These are phyloP conservation scores for Phylloporus sp. DNA, from an alignment of 768 basidiomycete species.

Conservation along the genomic window DNA sequence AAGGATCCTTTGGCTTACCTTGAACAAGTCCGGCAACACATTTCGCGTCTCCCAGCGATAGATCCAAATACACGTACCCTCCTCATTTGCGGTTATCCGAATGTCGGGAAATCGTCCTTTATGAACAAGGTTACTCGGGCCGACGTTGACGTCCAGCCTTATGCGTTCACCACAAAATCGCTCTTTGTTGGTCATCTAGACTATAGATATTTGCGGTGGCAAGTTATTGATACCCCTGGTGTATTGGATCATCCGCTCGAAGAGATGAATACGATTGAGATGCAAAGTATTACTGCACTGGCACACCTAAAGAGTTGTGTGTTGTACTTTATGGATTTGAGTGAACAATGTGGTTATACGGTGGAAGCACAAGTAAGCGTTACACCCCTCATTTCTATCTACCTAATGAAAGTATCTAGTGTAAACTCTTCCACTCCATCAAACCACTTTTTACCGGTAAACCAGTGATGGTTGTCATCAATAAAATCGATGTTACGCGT, in stretches of 20 bases:
- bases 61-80: slow-evolving; percentile 98
- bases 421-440: slow-evolving; percentile 98
- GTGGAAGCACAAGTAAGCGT: slow-evolving; percentile 86
- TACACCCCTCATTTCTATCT: neutral
- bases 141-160: slow-evolving; percentile 98
- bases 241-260: slow-evolving; percentile 97
- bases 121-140: slow-evolving; percentile 99
- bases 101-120: slow-evolving; percentile 98
- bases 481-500: slow-evolving; percentile 94
- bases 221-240: slow-evolving; percentile 99
- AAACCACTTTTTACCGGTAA: slow-evolving; percentile 95
- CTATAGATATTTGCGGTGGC: slow-evolving; percentile 99
- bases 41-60: slow-evolving; percentile 96
- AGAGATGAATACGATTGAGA: slow-evolving; percentile 99
- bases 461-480: slow-evolving; percentile 91
- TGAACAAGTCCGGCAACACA: slow-evolving; percentile 98
- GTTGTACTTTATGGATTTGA: slow-evolving; percentile 98
- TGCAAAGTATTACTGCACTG: slow-evolving; percentile 98
- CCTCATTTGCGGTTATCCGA: slow-evolving; percentile 97
- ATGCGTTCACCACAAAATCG: slow-evolving; percentile 98
- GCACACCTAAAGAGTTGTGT: slow-evolving; percentile 94
- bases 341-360: slow-evolving; percentile 97
- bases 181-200: slow-evolving; percentile 98
- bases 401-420: slow-evolving; percentile 42
- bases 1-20: slow-evolving; percentile 98